These are phyloP conservation scores for Rhodamnia rubescens DNA, from an alignment of 345 rosid genomes.

Conservation along the genomic window DNA sequence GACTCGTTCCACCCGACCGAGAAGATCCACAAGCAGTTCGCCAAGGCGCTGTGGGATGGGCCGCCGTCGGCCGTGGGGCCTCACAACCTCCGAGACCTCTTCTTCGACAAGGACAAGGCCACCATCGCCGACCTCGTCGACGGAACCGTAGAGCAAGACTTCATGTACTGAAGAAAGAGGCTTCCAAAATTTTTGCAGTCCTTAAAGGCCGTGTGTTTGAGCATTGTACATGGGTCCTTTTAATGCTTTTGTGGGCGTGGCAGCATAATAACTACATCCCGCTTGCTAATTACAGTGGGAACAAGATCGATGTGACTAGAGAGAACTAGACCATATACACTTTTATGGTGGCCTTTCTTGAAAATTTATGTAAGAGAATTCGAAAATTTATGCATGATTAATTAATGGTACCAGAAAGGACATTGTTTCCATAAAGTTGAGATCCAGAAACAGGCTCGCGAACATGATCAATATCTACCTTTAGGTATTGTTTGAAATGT, in stretches of 20 bases:
- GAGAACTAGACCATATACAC: not conserved
- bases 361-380: not conserved
- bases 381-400: not conserved
- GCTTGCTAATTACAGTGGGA: not conserved
- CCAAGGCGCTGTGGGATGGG: constrained; percentile 26
- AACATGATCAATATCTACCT: no score
- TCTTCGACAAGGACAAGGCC: constrained; percentile 14
- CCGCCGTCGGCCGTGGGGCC: constrained; percentile 17
- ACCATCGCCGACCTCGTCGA: constrained; percentile 28
- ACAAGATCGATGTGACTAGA: not conserved
- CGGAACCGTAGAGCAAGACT: constrained; percentile 5
- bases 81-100: constrained; percentile 21
- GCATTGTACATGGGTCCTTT: not conserved
- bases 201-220: not conserved
- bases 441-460: no score
- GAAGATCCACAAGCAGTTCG: constrained; percentile 24
- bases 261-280: not conserved
- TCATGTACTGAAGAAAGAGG: not conserved
- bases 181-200: not conserved
- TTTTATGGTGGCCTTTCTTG: not conserved
- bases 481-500: not conserved
- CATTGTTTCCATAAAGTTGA: no score
- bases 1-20: constrained; percentile 47
- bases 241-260: no score
- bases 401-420: no score